Evolutionary conservation across 305 asterid genomes (phyloP), one percentile per base, ranked within the genome.

Genomic region (Stenogyne calaminthoides): DNA sequence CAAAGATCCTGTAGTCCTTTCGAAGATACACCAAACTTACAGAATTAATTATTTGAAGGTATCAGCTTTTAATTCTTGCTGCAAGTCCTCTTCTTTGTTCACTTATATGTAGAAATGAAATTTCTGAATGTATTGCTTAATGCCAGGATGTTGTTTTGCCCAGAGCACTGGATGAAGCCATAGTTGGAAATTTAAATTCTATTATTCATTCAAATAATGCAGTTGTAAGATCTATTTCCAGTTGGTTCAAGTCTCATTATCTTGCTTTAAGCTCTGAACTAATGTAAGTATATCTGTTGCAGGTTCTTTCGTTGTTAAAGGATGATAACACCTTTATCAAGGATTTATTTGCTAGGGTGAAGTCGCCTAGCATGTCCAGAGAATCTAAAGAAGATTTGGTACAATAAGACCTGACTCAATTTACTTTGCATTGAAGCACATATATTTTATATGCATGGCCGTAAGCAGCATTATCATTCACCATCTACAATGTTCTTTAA

Each of bases 11-110:
- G 73, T 82, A 67, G 97, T 85, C 75, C 84, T 85, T 49, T 95
- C 98, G 11, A 95, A 88, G 91, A 93, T 95, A 79, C 99, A 95
- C 85, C 99, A 95, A 81, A 85, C 97, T 54, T 95, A 91, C 79
- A 87, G 97, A 83, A 78, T 95, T 80, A 88, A 96, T 73, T 95
- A 91, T 86, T 79, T 95, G 71, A 95, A 95, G 96, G 99, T 95
- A 78, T 79, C 19, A 11, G 59, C 70, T 62, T 75, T 63, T 46
- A 19, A 42, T 55, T 76, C 69, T 47, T 46, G 12, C 37, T 67
- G 69, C 29, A 44, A 62, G 51, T 68, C 76, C 62, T 59, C 16
- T 55, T 44, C n/a, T 71, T 36, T 39, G 40, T 34, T 46, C 54
- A 56, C 49, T 5, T 20, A 55, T 64, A 7, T 74, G 52, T 51